Base-by-base conservation (phyloP, 2,329 filamentous ascomycete genomes). In the Aspergillus eucalypticola region DNA sequence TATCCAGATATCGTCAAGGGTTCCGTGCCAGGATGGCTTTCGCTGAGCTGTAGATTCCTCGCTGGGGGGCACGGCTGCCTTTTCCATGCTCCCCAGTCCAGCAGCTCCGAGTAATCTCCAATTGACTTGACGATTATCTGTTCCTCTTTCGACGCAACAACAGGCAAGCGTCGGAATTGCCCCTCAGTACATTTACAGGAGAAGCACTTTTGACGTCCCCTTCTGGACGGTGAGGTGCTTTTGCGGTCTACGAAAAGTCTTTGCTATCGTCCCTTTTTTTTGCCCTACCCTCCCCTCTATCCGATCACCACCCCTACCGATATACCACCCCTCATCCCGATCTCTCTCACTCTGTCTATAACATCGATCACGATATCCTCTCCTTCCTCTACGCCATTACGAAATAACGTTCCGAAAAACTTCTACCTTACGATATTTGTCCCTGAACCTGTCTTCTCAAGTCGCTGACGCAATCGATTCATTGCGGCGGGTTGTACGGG, bases 31-130 rank as follows among this genome's bases (percentile, higher is more conserved):
- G 64, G 83, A 81, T 81, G 88, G 87, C 88, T 84, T 82, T 90
- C 88, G 88, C 87, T 90, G 89, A 89, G 90, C 90, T 94, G 89
- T 96, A 92, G 93, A 91, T 86, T 81, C 85, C 87, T 78, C 88
- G 88, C 90, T 92, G 87, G 88, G 88, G 87, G 86, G 83, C 81
- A 78, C 79, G 78, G 83, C 80, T 78, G 78, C 75, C 65, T 61
- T 66, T 75, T 75, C 79, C 80, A 73, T 83, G 85, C 86, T 85
- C 85, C 85, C 88, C 86, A 92, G 90, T 91, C 89, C 89, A 87
- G 87, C 89, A 92, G 90, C 88, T 89, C 88, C 87, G 89, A 92
- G 84, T 84, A 35, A 86, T 83, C 80, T 79, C 77, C 62, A 63
- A 61, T 81, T 72, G 71, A 78, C 76, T 78, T 74, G 77, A 80